Base-by-base conservation (phyloP, 306 rosid genomes). In the Urtica urens region DNA sequence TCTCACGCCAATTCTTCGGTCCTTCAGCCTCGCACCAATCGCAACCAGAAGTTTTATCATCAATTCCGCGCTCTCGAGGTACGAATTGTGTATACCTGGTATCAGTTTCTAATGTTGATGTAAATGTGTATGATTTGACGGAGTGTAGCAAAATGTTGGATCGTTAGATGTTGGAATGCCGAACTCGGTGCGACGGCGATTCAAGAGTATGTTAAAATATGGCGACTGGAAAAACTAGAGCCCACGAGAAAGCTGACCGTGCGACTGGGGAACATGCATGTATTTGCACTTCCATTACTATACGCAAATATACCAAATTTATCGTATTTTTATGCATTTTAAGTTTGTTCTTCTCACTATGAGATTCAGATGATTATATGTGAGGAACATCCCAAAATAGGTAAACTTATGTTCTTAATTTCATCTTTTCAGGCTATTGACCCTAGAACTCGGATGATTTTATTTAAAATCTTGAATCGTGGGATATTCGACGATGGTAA, bases 141-240 rank as follows among this genome's bases (percentile, higher is more conserved):
- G n/a, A n/a, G n/a, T n/a, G n/a, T n/a, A 87, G 96, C 93, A 88
- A 34, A 78, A 93, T 93, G 97, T 83, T 67, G 97, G 97, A 12
- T 78, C 90, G 66, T 35, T 68, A 52, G 62, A 76, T 19, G 71
- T 72, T 29, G 86, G 86, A 51, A 78, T 88, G 93, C 84, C 95
- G 5, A 88, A 88, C 56, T 78, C 93, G 7, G 97, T 88, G 43
- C 90, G 3, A 78, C 96, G 2, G 97, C 85, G 1, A 88, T 88
- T 51, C 86, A 93, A 13, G 95, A 15, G 81, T 95, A 60, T 82
- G 81, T 33, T 59, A 88, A 31, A 84, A 73, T 1, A 77, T 70
- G 79, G 82, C 97, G 15, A 81, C 82, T 59, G 97, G 95, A 31
- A 90, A 74, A 58, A 84, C 77, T 42, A 90, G 20, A 73, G 84